Evolutionary conservation across 495 filamentous ascomycete species (phyloP).

Genomic region (Aspergillus wentii): DNA sequence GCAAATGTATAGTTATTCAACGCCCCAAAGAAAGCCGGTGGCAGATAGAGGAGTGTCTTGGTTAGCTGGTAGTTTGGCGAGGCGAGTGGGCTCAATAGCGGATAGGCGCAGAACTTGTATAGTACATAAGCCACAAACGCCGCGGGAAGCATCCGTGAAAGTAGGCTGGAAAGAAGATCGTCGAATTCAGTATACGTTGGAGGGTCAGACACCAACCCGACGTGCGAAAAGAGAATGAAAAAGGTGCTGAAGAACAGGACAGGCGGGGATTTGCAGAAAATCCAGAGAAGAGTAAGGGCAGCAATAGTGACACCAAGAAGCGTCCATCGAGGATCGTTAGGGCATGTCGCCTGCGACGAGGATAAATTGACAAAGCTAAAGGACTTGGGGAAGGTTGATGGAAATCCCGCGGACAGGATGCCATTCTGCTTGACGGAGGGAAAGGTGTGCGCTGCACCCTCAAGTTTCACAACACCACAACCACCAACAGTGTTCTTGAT

Average conservation of each 20-base stretch:
- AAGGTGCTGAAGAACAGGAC: conserved; percentile 72
- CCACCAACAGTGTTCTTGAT: conserved; percentile 65
- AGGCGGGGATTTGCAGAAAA: conserved; percentile 63
- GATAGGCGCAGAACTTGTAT: conserved; percentile 60
- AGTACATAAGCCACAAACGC: conserved; percentile 71
- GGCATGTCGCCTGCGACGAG: conserved; percentile 35
- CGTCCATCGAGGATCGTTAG: conserved; percentile 64
- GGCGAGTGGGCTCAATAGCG: conserved; percentile 50
- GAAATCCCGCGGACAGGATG: conserved; percentile 63
- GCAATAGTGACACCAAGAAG: conserved; percentile 67
- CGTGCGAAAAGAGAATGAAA: conserved; percentile 69
- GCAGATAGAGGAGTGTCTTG: conserved; percentile 70
- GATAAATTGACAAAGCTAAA: conserved; percentile 58
- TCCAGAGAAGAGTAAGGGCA: conserved; percentile 60
- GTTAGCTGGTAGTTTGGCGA: conserved; percentile 57
- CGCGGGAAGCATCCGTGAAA: conserved; percentile 73
- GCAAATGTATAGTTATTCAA: conserved; percentile 83
- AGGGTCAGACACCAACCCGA: conserved; percentile 73
- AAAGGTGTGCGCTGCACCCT: conserved; percentile 64
- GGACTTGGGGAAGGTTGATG: conserved; percentile 71
- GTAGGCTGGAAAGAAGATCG: conserved; percentile 60
- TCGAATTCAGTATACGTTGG: conserved; percentile 50
- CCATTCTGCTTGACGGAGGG: conserved; percentile 54
- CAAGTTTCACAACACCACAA: conserved; percentile 65
- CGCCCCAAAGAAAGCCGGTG: conserved; percentile 70